Evolutionary conservation across 2,329 filamentous ascomycete genomes (phyloP).

Genomic region (Calonectria pseudoreteaudii): DNA sequence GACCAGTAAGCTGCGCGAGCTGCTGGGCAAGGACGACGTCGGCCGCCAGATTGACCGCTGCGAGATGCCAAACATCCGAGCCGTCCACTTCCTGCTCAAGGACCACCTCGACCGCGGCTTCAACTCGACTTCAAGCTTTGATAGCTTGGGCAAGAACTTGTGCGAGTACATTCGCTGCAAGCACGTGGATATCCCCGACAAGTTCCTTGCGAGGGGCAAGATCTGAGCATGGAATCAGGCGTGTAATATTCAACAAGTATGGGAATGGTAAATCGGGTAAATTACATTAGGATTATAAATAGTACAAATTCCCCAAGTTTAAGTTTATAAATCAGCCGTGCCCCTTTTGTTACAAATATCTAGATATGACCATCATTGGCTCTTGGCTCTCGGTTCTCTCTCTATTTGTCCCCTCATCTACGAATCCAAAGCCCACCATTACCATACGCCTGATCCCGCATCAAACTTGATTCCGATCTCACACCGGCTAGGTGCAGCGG

Average conservation of each 20-base stretch:
- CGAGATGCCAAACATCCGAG: conserved; percentile 51
- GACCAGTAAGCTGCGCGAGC: conserved; percentile 47
- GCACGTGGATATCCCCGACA: conserved; percentile 54
- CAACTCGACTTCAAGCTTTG: conserved; percentile 45
- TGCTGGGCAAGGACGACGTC: conserved; percentile 51
- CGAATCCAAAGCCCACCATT: conserved; percentile 62
- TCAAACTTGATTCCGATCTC: conserved; percentile 59
- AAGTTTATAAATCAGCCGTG: background rate
- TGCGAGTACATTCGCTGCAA: conserved; percentile 57
- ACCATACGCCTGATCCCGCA: conserved; percentile 62
- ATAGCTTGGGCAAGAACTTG: conserved; percentile 57
- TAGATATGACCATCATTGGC: background rate
- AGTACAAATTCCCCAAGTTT: background rate
- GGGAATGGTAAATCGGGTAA: background rate
- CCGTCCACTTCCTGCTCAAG: conserved; percentile 56
- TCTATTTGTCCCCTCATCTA: conserved; percentile 31
- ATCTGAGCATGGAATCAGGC: conserved; percentile 33
- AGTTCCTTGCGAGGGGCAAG: conserved; percentile 53
- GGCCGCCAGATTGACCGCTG: conserved; percentile 55
- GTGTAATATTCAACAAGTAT: background rate
- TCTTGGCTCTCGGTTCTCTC: background rate
- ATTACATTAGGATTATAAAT: conserved; percentile 1
- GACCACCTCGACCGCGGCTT: conserved; percentile 58
- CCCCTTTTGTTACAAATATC: background rate
- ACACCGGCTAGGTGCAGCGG: conserved; percentile 71